phyloP scores from a whole-genome alignment of 1,284 basidiomycete species.

The Naganishia albida region DNA sequence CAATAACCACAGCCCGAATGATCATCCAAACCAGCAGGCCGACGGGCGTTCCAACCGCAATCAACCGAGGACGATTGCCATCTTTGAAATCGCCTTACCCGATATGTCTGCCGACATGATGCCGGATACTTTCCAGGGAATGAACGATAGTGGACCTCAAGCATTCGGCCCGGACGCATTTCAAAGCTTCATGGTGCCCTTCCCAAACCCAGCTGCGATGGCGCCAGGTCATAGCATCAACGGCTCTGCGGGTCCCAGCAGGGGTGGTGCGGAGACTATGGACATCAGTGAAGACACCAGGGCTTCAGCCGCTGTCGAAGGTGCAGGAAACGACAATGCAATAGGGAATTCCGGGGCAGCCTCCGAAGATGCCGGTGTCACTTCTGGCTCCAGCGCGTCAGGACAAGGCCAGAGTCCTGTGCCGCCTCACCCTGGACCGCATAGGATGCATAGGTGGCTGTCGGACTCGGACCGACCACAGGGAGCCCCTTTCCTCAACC shows the following conservation, averaged over 20 bases:
- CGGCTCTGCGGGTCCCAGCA: too few species aligned
- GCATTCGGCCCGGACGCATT: slow-evolving; percentile 3
- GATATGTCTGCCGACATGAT: slow-evolving; percentile 20
- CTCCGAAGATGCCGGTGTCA: too few species aligned
- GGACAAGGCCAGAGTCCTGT: background rate
- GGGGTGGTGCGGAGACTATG: too few species aligned
- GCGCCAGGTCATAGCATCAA: background rate
- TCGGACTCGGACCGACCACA: slow-evolving; percentile 11
- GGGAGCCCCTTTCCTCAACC: background rate
- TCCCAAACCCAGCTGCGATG: background rate
- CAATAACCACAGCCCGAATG: background rate
- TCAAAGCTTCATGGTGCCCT: slow-evolving; percentile 20
- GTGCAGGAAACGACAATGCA: too few species aligned
- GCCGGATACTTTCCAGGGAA: slow-evolving; percentile 20
- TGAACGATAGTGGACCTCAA: slow-evolving; percentile 2
- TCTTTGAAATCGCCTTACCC: slow-evolving; percentile 22
- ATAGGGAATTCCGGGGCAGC: too few species aligned
- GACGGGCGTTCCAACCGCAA: background rate
- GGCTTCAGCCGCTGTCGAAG: too few species aligned
- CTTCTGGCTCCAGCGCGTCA: background rate
- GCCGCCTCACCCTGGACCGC: background rate
- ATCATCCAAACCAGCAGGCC: background rate
- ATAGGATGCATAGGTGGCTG: slow-evolving; percentile 4
- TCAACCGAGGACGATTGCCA: slow-evolving; percentile 13
- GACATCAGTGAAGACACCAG: too few species aligned